phyloP scores from a whole-genome alignment of 1,284 basidiomycete species.

The Phylloporus sp. region DNA sequence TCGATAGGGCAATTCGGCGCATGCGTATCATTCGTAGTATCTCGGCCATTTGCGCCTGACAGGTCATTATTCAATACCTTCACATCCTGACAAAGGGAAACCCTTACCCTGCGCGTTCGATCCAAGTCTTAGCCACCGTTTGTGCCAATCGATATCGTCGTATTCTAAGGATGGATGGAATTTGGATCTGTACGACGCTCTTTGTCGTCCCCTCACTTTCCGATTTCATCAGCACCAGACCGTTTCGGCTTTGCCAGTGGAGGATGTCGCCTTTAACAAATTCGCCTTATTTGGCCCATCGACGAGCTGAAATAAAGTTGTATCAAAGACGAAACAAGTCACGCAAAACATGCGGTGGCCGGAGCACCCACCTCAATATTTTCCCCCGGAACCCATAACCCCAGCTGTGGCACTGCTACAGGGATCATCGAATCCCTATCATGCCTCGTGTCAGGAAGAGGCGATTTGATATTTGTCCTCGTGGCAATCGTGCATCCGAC shows the following conservation, averaged over 20 bases:
- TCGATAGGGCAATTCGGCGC: slow-evolving; percentile 24
- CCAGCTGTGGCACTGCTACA: too few relatives aligned
- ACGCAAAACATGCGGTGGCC: too few relatives aligned
- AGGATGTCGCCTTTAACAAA: slow-evolving; percentile 17
- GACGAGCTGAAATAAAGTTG: slow-evolving; percentile 13
- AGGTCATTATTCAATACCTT: background rate
- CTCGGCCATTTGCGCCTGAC: slow-evolving; percentile 8
- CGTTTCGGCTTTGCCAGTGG: slow-evolving; percentile 18
- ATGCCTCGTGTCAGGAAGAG: too few relatives aligned
- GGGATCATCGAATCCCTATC: too few relatives aligned
- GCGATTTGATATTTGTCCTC: too few relatives aligned
- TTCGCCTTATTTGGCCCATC: slow-evolving; percentile 15
- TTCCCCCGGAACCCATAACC: slow-evolving; percentile 30
- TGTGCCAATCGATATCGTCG: slow-evolving; percentile 9
- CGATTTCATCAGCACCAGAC: slow-evolving; percentile 19
- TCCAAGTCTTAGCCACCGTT: slow-evolving; percentile 14
- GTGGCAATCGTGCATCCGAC: too few relatives aligned
- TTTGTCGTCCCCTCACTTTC: slow-evolving; percentile 8
- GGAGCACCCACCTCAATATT: slow-evolving; percentile 26
- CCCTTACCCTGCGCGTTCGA: slow-evolving; percentile 1
- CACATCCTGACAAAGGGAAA: background rate
- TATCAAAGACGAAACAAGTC: background rate
- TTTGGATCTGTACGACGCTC: slow-evolving; percentile 23
- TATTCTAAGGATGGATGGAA: slow-evolving; percentile 24
- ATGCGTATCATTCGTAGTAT: slow-evolving; percentile 24